Conservation (phyloP, 2,329 filamentous ascomycete genomes). For the Fusarium humuli region DNA sequence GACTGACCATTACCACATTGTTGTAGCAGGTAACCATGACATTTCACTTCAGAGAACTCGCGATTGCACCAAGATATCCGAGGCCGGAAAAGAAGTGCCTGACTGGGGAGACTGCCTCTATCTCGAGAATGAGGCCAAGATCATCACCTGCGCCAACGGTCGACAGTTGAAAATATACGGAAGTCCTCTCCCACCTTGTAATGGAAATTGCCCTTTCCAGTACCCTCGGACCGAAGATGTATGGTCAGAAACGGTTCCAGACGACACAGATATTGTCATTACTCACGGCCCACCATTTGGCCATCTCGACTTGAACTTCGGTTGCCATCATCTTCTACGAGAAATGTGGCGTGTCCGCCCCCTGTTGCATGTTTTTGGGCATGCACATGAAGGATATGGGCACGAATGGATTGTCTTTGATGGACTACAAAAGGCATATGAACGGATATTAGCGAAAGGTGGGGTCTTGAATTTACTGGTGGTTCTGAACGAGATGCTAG, state of each 20-base stretch:
- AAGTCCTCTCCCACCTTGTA: constrained; percentile 49
- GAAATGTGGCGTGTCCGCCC: constrained; percentile 68
- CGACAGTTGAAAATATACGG: constrained; percentile 46
- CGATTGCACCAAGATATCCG: not conserved
- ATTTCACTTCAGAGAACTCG: constrained; percentile 46
- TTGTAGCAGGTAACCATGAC: constrained; percentile 62
- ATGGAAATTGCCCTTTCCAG: constrained; percentile 58
- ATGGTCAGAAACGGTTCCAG: constrained; percentile 44
- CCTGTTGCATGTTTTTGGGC: constrained; percentile 72
- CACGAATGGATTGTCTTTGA: constrained; percentile 49
- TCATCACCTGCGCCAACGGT: constrained; percentile 42
- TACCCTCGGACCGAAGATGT: constrained; percentile 49
- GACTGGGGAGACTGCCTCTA: constrained; percentile 45
- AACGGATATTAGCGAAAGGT: constrained; percentile 3
- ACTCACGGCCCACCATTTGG: constrained; percentile 54
- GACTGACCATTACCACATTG: constrained; percentile 41
- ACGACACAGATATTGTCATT: constrained; percentile 52
- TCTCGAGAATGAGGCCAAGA: constrained; percentile 38
- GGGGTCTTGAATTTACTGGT: constrained; percentile 9
- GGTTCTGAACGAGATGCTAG: constrained; percentile 8
- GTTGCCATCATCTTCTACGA: constrained; percentile 52
- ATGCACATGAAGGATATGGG: constrained; percentile 69
- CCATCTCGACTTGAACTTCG: constrained; percentile 52
- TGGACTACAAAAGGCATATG: constrained; percentile 43
- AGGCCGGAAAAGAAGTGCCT: constrained; percentile 9